Conservation (phyloP, 2,329 filamentous ascomycete species). For the Alternaria angustiovoidea region DNA sequence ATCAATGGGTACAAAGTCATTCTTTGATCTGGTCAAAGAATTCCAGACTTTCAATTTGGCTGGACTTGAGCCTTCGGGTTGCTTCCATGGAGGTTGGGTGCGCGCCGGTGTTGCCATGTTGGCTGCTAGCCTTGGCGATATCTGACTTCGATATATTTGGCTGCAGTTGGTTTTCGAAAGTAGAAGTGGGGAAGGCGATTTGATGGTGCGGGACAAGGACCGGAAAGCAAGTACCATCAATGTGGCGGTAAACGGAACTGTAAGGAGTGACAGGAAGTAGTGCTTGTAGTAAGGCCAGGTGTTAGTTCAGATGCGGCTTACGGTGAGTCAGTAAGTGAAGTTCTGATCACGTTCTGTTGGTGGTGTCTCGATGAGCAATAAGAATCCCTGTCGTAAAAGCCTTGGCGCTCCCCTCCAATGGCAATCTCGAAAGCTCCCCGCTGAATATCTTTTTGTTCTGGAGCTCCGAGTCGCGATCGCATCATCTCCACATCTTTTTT, state of each 20-base stretch:
- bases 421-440: slow-evolving; percentile 35
- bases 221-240: slow-evolving; percentile 45
- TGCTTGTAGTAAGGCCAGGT: slow-evolving; percentile 23
- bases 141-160: slow-evolving; percentile 7
- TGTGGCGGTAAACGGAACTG: slow-evolving; percentile 18
- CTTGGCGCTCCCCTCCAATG: slow-evolving; percentile 42
- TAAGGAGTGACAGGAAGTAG: slow-evolving; percentile 27
- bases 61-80: slow-evolving; percentile 53
- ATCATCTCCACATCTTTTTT: slow-evolving; percentile 4
- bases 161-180: slow-evolving; percentile 25
- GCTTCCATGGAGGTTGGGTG: slow-evolving; percentile 51
- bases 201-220: slow-evolving; percentile 38
- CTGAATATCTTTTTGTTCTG: slow-evolving; percentile 25
- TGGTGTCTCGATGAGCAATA: slow-evolving; percentile 7
- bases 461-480: slow-evolving; percentile 8
- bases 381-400: slow-evolving; percentile 25
- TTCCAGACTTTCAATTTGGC: slow-evolving; percentile 77
- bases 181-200: slow-evolving; percentile 33
- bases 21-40: slow-evolving; percentile 77
- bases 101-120: slow-evolving; percentile 47
- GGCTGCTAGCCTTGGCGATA: slow-evolving; percentile 19
- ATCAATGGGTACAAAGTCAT: slow-evolving; percentile 77
- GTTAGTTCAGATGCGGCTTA: slow-evolving; percentile 19
- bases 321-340: slow-evolving; percentile 33
- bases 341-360: slow-evolving; percentile 22